Conservation (phyloP, 306 rosid genomes). For the Vigna angularis region DNA sequence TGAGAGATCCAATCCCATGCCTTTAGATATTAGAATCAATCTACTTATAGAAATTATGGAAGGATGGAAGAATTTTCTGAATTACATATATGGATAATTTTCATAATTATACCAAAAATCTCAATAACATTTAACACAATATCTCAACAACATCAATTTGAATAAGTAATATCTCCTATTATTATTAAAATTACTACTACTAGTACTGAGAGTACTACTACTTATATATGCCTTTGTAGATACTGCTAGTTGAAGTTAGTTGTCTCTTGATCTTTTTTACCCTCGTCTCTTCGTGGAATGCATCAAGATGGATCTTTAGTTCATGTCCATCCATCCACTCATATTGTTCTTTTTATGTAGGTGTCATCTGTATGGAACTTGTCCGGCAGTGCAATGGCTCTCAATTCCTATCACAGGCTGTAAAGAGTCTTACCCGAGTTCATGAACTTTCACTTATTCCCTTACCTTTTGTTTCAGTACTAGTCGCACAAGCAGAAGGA, state of each 20-base stretch:
- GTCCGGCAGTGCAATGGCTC: conserved; percentile 55
- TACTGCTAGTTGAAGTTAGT: background rate
- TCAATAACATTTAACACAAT: background rate
- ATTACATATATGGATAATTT: background rate
- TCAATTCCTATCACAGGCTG: conserved; percentile 59
- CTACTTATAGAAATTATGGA: background rate
- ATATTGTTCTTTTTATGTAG: conserved; percentile 51
- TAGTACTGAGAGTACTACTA: too few species aligned
- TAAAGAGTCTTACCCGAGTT: conserved; percentile 68
- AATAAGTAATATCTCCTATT: background rate
- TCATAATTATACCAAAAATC: background rate
- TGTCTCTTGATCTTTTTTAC: background rate
- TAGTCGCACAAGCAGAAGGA: conserved; percentile 90
- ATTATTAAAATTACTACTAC: background rate
- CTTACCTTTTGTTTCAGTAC: conserved; percentile 69
- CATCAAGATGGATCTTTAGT: background rate
- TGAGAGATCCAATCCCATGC: background rate
- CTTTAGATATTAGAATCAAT: background rate
- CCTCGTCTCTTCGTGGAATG: conserved; percentile 16
- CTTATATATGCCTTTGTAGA: background rate
- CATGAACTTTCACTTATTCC: conserved; percentile 58
- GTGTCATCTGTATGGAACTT: conserved; percentile 84
- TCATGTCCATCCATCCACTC: conserved; percentile 30
- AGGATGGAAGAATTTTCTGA: background rate
- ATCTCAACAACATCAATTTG: background rate